Conservation (phyloP, 2,329 filamentous ascomycete species). For the Emericellopsis cladophorae region DNA sequence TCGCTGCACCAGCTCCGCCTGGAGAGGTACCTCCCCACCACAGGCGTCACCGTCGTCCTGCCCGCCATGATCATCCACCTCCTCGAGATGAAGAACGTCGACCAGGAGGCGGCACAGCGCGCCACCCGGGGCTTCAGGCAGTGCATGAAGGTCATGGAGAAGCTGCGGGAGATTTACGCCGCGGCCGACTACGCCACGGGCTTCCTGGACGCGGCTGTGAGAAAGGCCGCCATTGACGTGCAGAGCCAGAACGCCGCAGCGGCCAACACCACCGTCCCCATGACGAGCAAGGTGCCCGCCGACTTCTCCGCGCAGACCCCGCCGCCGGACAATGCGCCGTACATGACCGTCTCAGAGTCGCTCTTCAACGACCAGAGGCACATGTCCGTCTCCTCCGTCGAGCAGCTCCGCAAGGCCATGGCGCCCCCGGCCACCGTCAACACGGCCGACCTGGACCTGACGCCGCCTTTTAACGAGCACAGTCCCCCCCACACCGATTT, state of each 20-base stretch:
- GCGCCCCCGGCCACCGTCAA: slow-evolving; percentile 24
- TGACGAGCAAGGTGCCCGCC: slow-evolving; percentile 19
- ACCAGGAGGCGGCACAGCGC: slow-evolving; percentile 52
- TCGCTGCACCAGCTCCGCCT: slow-evolving; percentile 62
- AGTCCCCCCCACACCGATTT: slow-evolving; percentile 32
- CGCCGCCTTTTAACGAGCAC: slow-evolving; percentile 5
- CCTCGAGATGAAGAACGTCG: slow-evolving; percentile 79
- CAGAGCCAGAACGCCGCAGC: slow-evolving; percentile 19
- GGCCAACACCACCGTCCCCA: slow-evolving; percentile 10
- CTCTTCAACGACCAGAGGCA: slow-evolving; percentile 18
- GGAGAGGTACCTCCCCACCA: slow-evolving; percentile 73
- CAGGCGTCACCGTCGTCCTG: slow-evolving; percentile 79
- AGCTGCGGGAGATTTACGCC: slow-evolving; percentile 77
- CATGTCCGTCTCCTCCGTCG: slow-evolving; percentile 1
- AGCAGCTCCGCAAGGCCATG: slow-evolving; percentile 9
- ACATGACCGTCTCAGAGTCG: slow-evolving; percentile 27
- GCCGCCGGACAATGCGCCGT: slow-evolving; percentile 36
- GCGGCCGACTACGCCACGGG: slow-evolving; percentile 94
- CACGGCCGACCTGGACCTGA: slow-evolving; percentile 17
- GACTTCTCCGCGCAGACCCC: slow-evolving; percentile 33
- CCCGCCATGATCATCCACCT: slow-evolving; percentile 91
- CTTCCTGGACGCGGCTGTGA: slow-evolving; percentile 84
- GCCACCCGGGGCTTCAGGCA: slow-evolving; percentile 75
- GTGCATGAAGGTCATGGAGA: slow-evolving; percentile 86
- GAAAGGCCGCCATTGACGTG: slow-evolving; percentile 71